Evolutionary conservation across 345 rosid species (phyloP).

Genomic region (Trapa bicornis): DNA sequence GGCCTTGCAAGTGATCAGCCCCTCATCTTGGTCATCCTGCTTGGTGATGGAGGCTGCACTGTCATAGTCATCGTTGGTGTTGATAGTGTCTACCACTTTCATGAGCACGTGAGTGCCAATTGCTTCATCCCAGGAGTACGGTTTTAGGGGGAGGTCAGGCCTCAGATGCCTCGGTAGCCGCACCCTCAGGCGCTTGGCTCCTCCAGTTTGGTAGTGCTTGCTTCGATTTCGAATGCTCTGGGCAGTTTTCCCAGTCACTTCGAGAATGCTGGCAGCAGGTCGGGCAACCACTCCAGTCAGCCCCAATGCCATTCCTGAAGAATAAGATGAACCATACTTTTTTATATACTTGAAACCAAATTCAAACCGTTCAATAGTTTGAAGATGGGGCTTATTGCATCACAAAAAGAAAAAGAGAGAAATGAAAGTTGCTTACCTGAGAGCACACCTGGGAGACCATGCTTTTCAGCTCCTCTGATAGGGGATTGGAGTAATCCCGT

Average conservation of each 20-base stretch:
- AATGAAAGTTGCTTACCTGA: conserved; percentile 40
- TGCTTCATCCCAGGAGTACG: conserved; percentile 94
- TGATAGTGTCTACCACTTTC: conserved; percentile 41
- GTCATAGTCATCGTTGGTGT: neutral
- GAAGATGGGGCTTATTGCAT: neutral
- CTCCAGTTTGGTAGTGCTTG: conserved; percentile 35
- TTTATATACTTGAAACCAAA: neutral
- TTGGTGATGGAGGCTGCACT: neutral
- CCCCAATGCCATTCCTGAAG: conserved; percentile 70
- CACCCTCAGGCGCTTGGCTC: conserved; percentile 42
- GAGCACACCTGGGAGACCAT: conserved; percentile 87
- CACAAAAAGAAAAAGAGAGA: neutral
- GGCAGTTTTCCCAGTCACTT: conserved; percentile 88
- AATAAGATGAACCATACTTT: neutral
- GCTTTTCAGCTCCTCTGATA: conserved; percentile 78
- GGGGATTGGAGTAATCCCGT: conserved; percentile 94
- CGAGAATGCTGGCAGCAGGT: conserved; percentile 93
- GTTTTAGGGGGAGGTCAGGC: conserved; percentile 64
- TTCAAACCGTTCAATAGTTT: neutral
- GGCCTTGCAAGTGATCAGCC: conserved; percentile 50
- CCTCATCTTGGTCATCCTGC: conserved; percentile 27
- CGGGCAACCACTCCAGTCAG: conserved; percentile 91
- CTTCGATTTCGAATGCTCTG: conserved; percentile 87
- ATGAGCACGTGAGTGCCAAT: conserved; percentile 59
- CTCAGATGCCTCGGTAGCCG: conserved; percentile 75